Evolutionary conservation across 2,329 filamentous ascomycete species (phyloP), one percentile per base, ranked within the genome.

Genomic region (Colletotrichum paranaense): DNA sequence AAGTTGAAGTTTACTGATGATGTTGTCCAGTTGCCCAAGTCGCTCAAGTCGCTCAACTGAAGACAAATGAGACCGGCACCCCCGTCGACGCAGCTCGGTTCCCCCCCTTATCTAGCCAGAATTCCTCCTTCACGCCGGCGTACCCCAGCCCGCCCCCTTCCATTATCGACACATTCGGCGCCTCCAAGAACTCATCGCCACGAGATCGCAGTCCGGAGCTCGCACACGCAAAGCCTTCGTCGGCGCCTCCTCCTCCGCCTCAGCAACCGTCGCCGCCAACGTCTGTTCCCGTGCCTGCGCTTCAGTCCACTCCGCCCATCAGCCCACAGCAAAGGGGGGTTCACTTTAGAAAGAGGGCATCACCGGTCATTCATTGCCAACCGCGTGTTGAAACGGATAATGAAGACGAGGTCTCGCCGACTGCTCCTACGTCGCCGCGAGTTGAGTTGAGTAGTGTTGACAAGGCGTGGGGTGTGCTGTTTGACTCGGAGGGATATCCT

Each of bases 381-480:
- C 65, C 68, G 26, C 49, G 53, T 16, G 53, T 56, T 24, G 64
- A 30, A 19, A 42, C 52, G 11, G 24, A 55, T 2, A 28, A n/a
- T 4, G 68, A 66, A 42, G 22, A 30, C n/a, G n/a, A 28, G 16
- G 26, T 60, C 11, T 67, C 62, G 22, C 66, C 69, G 1, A 55
- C 57, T 22, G 28, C 30, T 22, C 35, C 30, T 64, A 9, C 46
- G 16, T 16, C 35, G 24, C 38, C 42, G 4, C 42, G 16, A 9
- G 11, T 52, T 9, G 89, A 91, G 72, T 80, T 87, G 74, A 91
- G 89, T 1, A 88, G 89, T 1, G 81, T 93, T 32, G 93, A 95
- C 79, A 90, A 89, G 79, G 92, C 92, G 79, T 97, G 95, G 95
- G 93, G 94, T 6, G 86, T 86, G 11, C 81, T 97, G 3, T 97